Conservation (phyloP, 805 yeast genomes). For the Schwanniomyces yamadae region DNA sequence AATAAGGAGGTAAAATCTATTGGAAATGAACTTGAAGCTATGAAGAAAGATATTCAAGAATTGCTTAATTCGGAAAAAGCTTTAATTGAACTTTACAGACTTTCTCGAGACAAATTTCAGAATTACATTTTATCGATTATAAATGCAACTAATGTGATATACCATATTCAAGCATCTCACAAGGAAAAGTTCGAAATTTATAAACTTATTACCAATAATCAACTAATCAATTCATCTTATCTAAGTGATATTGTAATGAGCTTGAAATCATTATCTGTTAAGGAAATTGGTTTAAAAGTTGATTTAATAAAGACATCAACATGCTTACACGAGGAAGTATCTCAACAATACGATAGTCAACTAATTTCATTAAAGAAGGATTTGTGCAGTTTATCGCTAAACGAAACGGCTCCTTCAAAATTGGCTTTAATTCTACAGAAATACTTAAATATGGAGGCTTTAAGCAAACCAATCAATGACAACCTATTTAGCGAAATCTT, state of each 20-base stretch:
- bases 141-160: conserved; percentile 24
- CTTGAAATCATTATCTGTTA: conserved; percentile 4
- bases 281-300: conserved; percentile 1
- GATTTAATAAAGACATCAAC: not conserved
- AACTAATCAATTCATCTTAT: conserved; percentile 25
- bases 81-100: conserved; percentile 13
- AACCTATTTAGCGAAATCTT: conserved; percentile 33
- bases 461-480: conserved; percentile 17
- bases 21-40: not conserved
- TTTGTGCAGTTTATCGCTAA: not conserved
- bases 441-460: conserved; percentile 1
- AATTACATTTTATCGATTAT: conserved; percentile 25
- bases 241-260: conserved; percentile 21
- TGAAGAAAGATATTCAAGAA: conserved; percentile 9
- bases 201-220: conserved; percentile 27
- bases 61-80: conserved; percentile 16
- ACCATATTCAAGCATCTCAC: conserved; percentile 13
- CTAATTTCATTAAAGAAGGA: conserved; percentile 1
- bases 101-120: conserved; percentile 19
- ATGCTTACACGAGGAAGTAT: not conserved
- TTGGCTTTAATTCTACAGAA: not conserved
- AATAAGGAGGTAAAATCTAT: not conserved
- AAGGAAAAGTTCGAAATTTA: conserved; percentile 32
- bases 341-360: not conserved
- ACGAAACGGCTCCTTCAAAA: not conserved